phyloP scores from a whole-genome alignment of 305 asterid species.

The Rubia balearica region DNA sequence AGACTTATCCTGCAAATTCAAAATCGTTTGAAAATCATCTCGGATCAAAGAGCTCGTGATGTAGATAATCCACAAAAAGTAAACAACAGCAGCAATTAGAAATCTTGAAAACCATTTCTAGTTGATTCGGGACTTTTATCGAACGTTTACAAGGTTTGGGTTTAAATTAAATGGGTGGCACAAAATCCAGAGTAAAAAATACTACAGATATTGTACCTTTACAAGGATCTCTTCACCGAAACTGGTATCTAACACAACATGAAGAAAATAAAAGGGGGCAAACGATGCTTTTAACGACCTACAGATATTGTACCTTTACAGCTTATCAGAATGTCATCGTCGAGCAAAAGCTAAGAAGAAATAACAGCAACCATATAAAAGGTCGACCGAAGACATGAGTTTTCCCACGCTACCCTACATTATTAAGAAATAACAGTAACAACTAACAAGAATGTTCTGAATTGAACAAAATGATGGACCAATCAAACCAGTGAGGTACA shows the following conservation, averaged over 20 bases:
- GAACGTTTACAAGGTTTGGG: constrained; percentile 28
- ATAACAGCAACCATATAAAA: not conserved
- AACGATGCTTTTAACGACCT: too few species aligned
- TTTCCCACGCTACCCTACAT: not conserved
- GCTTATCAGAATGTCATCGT: too few species aligned
- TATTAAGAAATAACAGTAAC: not conserved
- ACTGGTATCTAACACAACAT: too few species aligned
- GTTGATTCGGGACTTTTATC: constrained; percentile 38
- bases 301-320: too few species aligned
- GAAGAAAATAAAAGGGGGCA: too few species aligned
- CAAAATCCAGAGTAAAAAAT: not conserved
- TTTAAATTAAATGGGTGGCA: not conserved
- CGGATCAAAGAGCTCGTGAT: not conserved
- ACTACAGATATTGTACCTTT: constrained; percentile 27
- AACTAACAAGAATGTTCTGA: not conserved
- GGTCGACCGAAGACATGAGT: not conserved
- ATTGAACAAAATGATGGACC: not conserved
- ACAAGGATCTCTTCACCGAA: constrained; percentile 14
- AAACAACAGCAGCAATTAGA: too few species aligned
- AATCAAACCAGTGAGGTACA: not conserved
- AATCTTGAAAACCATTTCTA: not conserved
- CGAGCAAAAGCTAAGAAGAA: too few species aligned
- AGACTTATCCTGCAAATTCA: constrained; percentile 35
- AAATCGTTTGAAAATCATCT: not conserved
- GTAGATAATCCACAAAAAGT: not conserved